Conservation (phyloP, 371 early-diverging fungal genomes). For the Sporodiniella umbellata region DNA sequence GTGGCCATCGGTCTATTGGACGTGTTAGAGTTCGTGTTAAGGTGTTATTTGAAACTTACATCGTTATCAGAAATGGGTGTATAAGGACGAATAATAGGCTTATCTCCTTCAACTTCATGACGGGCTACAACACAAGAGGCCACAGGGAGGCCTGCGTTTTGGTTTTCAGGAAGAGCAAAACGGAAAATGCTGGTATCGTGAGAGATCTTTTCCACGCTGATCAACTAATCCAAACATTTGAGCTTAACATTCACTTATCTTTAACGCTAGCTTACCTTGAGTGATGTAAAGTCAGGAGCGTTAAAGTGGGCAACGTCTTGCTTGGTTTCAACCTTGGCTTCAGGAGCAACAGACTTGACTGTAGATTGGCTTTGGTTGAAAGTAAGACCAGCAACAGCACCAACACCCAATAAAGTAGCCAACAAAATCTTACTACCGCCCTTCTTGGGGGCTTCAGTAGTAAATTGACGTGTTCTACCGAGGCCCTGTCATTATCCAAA, state of each 20-base stretch:
- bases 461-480: conserved; percentile 20
- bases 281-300: conserved; percentile 64
- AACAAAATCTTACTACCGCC: conserved; percentile 36
- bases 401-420: conserved; percentile 32
- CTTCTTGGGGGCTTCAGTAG: conserved; percentile 19
- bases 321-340: conserved; percentile 15
- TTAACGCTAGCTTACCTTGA: conserved; percentile 42
- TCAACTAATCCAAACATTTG: conserved; percentile 30
- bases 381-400: conserved; percentile 39
- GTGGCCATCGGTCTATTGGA: conserved; percentile 58
- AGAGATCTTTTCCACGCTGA: conserved; percentile 57
- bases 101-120: conserved; percentile 45
- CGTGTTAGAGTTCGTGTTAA: neutral
- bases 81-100: conserved; percentile 82
- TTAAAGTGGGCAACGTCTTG: conserved; percentile 53
- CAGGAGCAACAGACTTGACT: conserved; percentile 21
- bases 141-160: conserved; percentile 68
- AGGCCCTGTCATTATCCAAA: neutral
- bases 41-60: conserved; percentile 13
- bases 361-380: conserved; percentile 33
- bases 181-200: conserved; percentile 81
- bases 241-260: neutral
- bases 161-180: conserved; percentile 72
- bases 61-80: conserved; percentile 81
- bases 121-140: conserved; percentile 79